A percentile compares a stretch with the other conserved stretches of the same genome.
Evolutionary conservation across 768 basidiomycete species (phyloP).

Genomic region (Nidularia sp.): DNA sequence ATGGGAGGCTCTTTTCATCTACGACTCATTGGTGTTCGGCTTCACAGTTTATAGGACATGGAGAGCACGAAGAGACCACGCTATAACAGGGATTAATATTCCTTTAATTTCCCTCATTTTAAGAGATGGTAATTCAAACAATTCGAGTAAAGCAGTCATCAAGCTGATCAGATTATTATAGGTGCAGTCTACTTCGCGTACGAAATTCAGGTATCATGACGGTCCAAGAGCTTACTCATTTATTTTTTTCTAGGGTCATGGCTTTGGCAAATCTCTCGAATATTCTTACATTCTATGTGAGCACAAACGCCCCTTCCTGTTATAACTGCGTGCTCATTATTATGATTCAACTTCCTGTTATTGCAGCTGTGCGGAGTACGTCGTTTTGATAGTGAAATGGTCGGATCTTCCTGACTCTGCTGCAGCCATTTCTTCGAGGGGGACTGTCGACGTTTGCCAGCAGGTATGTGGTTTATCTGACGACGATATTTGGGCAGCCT

Average conservation of each 20-base stretch:
- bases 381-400: constrained; percentile 1
- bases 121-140: constrained; percentile 40
- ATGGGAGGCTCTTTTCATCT: constrained; percentile 50
- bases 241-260: constrained; percentile 36
- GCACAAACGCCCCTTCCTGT: constrained; percentile 3
- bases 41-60: constrained; percentile 46
- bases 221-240: not conserved
- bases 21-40: constrained; percentile 41
- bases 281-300: constrained; percentile 28
- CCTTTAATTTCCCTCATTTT: constrained; percentile 38
- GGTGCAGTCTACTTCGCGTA: constrained; percentile 57
- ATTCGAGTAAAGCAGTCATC: not conserved
- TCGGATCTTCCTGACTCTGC: not conserved
- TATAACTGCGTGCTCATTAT: constrained; percentile 1
- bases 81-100: constrained; percentile 15
- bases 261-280: constrained; percentile 47
- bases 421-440: constrained; percentile 41
- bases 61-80: constrained; percentile 23
- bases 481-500: too few species aligned
- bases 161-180: constrained; percentile 10
- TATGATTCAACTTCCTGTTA: not conserved
- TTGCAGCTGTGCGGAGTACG: constrained; percentile 20
- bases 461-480: constrained; percentile 25
- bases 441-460: constrained; percentile 45
- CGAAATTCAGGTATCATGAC: constrained; percentile 10